Evolutionary conservation across 1,284 basidiomycete genomes (phyloP).

Genomic region (Gomphus bonarii): DNA sequence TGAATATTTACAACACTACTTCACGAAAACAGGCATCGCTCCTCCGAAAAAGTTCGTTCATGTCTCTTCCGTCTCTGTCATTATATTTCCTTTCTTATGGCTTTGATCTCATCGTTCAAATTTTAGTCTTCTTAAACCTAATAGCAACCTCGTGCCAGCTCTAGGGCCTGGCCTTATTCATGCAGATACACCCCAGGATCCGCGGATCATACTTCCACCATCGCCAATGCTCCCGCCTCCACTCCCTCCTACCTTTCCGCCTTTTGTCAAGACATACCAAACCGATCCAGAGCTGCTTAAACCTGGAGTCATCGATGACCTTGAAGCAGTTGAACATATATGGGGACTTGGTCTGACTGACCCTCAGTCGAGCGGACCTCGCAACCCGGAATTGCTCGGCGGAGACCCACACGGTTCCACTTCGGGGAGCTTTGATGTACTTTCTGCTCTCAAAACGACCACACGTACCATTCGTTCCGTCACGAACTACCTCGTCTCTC

Average conservation of each 20-base stretch:
- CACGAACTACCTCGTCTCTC: conserved; percentile 68
- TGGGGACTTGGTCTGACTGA: conserved; percentile 35
- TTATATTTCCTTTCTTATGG: conserved; percentile 11
- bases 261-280: conserved; percentile 51
- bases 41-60: conserved; percentile 58
- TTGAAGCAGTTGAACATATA: conserved; percentile 43
- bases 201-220: conserved; percentile 54
- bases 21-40: conserved; percentile 71
- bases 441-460: conserved; percentile 59
- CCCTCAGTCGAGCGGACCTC: conserved; percentile 10
- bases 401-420: conserved; percentile 13
- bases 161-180: conserved; percentile 36
- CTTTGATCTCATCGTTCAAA: background rate
- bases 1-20: conserved; percentile 81
- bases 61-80: background rate
- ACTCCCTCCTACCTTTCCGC: conserved; percentile 32
- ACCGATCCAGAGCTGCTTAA: conserved; percentile 63
- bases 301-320: conserved; percentile 61
- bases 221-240: conserved; percentile 44
- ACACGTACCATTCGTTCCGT: conserved; percentile 70
- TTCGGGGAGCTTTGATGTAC: conserved; percentile 38
- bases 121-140: conserved; percentile 40
- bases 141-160: conserved; percentile 60
- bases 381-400: conserved; percentile 21
- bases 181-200: conserved; percentile 16